phyloP scores from a whole-genome alignment of 805 yeast species.

The Saccharomycopsis fermentans region DNA sequence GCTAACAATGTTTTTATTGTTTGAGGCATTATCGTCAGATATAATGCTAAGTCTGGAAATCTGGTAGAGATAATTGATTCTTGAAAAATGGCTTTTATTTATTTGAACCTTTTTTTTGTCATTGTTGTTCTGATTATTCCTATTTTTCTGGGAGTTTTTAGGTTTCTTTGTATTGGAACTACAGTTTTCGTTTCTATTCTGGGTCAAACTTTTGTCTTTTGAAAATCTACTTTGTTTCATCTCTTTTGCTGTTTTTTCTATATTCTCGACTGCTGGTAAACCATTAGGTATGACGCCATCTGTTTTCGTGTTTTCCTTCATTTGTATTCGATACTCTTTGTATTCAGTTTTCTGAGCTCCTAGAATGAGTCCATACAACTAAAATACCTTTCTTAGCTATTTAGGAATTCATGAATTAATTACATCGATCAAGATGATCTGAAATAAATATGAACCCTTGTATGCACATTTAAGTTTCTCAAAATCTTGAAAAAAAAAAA shows the following conservation, averaged over 20 bases:
- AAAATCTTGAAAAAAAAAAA: too few species aligned
- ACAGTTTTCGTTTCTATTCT: not conserved
- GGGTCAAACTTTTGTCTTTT: too few species aligned
- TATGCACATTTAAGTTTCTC: too few species aligned
- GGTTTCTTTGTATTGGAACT: not conserved
- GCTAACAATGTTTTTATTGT: not conserved
- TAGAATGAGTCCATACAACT: too few species aligned
- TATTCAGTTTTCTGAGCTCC: too few species aligned
- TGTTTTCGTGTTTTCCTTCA: not conserved
- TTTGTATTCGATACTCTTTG: not conserved
- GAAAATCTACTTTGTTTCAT: not conserved
- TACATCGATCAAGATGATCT: too few species aligned
- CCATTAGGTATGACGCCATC: not conserved
- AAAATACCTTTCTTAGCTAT: too few species aligned
- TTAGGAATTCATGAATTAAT: too few species aligned
- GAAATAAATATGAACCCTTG: too few species aligned
- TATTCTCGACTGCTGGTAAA: not conserved
- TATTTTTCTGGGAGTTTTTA: not conserved
- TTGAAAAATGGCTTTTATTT: constrained; percentile 10
- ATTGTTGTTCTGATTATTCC: not conserved
- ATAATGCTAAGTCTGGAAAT: constrained; percentile 3
- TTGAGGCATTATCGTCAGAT: not conserved
- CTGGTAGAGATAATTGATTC: constrained; percentile 15
- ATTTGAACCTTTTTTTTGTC: not conserved
- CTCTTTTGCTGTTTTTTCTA: not conserved